A percentile compares a stretch with the other conserved stretches of the same genome.
These are phyloP conservation scores for Komagataella ulmi DNA, from an alignment of 805 yeast genomes.

Conservation along the genomic window DNA sequence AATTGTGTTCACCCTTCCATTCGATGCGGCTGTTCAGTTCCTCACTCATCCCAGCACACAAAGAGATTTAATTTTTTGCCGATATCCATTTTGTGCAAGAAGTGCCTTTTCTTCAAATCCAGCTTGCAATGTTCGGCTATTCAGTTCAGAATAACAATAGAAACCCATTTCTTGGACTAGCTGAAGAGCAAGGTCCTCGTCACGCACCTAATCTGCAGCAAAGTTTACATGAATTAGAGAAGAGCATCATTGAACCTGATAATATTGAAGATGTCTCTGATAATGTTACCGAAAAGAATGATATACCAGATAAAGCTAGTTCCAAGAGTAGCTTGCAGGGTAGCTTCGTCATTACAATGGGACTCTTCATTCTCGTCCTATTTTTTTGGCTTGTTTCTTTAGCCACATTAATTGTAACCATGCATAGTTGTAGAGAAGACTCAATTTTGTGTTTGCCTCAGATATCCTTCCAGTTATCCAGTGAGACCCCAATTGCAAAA, in stretches of 20 bases:
- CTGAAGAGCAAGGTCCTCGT: not conserved
- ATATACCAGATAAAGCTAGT: not conserved
- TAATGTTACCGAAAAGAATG: not conserved
- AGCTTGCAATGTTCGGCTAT: not conserved
- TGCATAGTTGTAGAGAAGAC: conserved; percentile 19
- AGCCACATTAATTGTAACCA: conserved; percentile 3
- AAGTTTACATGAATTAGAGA: not conserved
- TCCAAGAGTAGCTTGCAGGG: conserved; percentile 9
- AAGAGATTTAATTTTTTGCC: no score
- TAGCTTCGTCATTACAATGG: conserved; percentile 5
- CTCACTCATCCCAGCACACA: not conserved
- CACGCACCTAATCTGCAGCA: not conserved
- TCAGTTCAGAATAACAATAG: not conserved
- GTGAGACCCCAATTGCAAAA: conserved; percentile 21
- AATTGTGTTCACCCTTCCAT: not conserved
- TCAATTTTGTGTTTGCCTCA: conserved; percentile 27
- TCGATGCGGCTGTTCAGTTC: not conserved
- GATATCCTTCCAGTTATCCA: conserved; percentile 23
- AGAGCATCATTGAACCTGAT: not conserved
- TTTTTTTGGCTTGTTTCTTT: not conserved
- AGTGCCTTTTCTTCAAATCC: not conserved
- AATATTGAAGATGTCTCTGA: not conserved
- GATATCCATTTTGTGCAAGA: not conserved
- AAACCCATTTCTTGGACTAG: not conserved
- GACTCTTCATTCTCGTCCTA: conserved; percentile 3